These are phyloP conservation scores for Clarkia xantiana DNA, from an alignment of 345 rosid species.

Conservation along the genomic window DNA sequence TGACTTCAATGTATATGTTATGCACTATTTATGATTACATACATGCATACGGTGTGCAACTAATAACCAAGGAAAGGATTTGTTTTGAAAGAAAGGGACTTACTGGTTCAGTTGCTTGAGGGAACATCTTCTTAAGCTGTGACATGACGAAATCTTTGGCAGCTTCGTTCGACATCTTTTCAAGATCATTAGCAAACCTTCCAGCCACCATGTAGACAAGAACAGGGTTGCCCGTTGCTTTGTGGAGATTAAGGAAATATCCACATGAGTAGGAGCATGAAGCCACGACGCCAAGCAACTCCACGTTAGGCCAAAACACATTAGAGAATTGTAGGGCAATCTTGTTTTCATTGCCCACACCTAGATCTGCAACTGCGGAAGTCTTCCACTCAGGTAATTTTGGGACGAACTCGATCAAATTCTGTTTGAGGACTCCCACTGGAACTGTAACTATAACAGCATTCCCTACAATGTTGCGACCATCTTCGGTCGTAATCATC, in stretches of 20 bases:
- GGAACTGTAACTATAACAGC: slow-evolving; percentile 71
- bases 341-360: slow-evolving; percentile 76
- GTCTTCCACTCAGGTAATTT: slow-evolving; percentile 74
- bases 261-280: slow-evolving; percentile 65
- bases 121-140: slow-evolving; percentile 84
- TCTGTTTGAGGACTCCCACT: slow-evolving; percentile 70
- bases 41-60: no score
- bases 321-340: slow-evolving; percentile 49
- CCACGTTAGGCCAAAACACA: slow-evolving; percentile 82
- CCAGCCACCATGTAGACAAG: slow-evolving; percentile 90
- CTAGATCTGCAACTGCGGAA: slow-evolving; percentile 63
- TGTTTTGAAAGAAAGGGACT: no score
- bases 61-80: no score
- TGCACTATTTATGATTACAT: no score
- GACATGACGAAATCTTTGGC: slow-evolving; percentile 49
- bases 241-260: slow-evolving; percentile 76
- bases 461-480: slow-evolving; percentile 47
- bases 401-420: slow-evolving; percentile 64
- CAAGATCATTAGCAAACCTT: slow-evolving; percentile 54
- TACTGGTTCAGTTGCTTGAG: slow-evolving; percentile 65
- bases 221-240: slow-evolving; percentile 73
- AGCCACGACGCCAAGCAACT: slow-evolving; percentile 61
- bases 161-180: slow-evolving; percentile 49
- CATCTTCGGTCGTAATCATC: slow-evolving; percentile 46
- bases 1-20: no score